These are phyloP conservation scores for Aspergillus affinis DNA, from an alignment of 495 filamentous ascomycete genomes.

Conservation along the genomic window DNA sequence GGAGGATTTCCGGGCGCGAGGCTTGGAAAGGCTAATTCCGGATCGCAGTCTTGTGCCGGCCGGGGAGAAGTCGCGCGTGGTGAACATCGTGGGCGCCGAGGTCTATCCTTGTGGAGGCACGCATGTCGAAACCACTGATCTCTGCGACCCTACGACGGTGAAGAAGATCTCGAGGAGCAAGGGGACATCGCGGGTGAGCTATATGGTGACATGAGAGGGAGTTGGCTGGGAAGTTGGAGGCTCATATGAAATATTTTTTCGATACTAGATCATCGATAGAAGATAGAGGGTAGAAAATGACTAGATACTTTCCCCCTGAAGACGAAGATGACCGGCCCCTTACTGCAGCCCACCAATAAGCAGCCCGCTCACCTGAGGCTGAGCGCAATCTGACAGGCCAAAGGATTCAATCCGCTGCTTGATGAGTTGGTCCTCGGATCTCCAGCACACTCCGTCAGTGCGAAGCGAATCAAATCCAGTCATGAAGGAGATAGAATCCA, in stretches of 20 bases:
- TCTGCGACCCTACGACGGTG: conserved; percentile 54
- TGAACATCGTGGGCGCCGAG: conserved; percentile 58
- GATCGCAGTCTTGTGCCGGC: conserved; percentile 43
- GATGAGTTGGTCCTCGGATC: no score
- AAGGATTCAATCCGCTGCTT: background rate
- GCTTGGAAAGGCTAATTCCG: conserved; percentile 49
- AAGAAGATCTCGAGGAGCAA: conserved; percentile 60
- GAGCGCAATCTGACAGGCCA: background rate
- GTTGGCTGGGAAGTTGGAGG: background rate
- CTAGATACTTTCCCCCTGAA: no score
- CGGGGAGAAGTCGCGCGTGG: conserved; percentile 51
- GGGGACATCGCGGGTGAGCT: conserved; percentile 55
- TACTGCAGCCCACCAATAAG: background rate
- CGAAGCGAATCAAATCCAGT: background rate
- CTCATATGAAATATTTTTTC: background rate
- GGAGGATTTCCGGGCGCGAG: conserved; percentile 43
- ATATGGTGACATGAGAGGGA: conserved; percentile 34
- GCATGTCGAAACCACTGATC: conserved; percentile 54
- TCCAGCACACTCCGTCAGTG: background rate
- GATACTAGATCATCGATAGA: background rate
- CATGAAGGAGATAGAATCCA: background rate
- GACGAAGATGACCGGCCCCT: no score
- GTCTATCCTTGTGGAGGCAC: conserved; percentile 66
- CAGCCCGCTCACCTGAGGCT: background rate
- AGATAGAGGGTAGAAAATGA: background rate